Base-by-base conservation (phyloP, 257 asterid genomes). In the Gardenia jasminoides region DNA sequence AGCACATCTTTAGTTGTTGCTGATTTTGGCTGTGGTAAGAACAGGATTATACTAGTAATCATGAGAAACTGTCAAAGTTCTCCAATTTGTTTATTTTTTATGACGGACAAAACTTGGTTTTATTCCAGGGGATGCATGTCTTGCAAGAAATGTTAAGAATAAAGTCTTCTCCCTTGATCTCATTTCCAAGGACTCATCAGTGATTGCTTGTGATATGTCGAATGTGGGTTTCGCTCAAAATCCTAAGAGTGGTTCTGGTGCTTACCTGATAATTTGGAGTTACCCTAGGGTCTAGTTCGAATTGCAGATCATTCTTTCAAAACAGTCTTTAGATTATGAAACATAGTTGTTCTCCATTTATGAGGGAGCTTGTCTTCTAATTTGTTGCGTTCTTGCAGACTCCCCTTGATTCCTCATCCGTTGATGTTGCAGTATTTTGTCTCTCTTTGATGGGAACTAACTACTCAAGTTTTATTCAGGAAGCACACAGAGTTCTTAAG, bases 21-120 rank as follows among this genome's bases (percentile, higher is more conserved):
- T 13, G 99, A 96, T 86, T 96, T 96, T 84, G 99, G 99, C 59
- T 92, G 99, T 72, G 98, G 99, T 93, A 80, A 83, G 96, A 79
- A 80, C 64, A 44, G 1, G 36, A 16, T 75, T 15, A 7, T 56
- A 65, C 36, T 24, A 30, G 79, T 70, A 64, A 50, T 67, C 28
- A 61, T 9, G 12, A 20, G 15, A 26, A 36, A 50, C 56, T 73
- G 54, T 31, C 79, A 39, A 75, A 69, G 76, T 48, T 67, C 65
- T 50, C 80, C 19, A 13, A 52, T 39, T 31, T 33, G 15, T 6
- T 75, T 6, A 0, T 66, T 56, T 67, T 56, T 67, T 11, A 67
- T 70, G 67, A 52, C 69, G 12, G 31, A 67, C 70, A 46, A 68
- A 73, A 39, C 2, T 39, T 33, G 52, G 20, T 62, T 79, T 78